phyloP scores from a whole-genome alignment of 176 grass and related monocot species.

The Oryza glumipatula region DNA sequence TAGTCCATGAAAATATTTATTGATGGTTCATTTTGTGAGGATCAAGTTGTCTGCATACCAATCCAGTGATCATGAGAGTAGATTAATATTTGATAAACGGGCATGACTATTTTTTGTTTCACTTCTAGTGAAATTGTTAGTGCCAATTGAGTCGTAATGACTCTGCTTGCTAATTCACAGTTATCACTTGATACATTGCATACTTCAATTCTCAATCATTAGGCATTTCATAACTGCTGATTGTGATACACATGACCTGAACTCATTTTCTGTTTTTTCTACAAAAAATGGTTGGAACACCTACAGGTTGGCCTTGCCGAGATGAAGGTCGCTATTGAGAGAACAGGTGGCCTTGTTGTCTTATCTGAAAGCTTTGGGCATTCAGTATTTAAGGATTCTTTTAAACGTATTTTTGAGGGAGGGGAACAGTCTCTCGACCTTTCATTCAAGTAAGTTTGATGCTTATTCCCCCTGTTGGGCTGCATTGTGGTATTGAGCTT shows the following conservation, averaged over 20 bases:
- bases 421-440: constrained; percentile 84
- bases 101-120: neutral
- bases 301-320: constrained; percentile 88
- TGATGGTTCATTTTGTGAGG: constrained; percentile 13
- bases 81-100: neutral
- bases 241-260: neutral
- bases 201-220: neutral
- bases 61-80: neutral
- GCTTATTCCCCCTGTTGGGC: neutral
- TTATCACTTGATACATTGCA: neutral
- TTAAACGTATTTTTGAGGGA: constrained; percentile 90
- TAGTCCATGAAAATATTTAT: constrained; percentile 1
- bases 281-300: constrained; percentile 37
- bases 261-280: constrained; percentile 1
- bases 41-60: constrained; percentile 5
- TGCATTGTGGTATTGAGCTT: neutral
- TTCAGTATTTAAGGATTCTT: constrained; percentile 95
- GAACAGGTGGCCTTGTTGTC: constrained; percentile 98
- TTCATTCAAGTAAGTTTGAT: constrained; percentile 92
- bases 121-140: neutral
- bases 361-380: constrained; percentile 99
- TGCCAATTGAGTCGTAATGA: neutral
- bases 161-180: neutral
- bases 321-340: constrained; percentile 97
- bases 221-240: neutral